Evolutionary conservation across 1,284 basidiomycete genomes (phyloP).

Genomic region (Amylostereum areolatum): DNA sequence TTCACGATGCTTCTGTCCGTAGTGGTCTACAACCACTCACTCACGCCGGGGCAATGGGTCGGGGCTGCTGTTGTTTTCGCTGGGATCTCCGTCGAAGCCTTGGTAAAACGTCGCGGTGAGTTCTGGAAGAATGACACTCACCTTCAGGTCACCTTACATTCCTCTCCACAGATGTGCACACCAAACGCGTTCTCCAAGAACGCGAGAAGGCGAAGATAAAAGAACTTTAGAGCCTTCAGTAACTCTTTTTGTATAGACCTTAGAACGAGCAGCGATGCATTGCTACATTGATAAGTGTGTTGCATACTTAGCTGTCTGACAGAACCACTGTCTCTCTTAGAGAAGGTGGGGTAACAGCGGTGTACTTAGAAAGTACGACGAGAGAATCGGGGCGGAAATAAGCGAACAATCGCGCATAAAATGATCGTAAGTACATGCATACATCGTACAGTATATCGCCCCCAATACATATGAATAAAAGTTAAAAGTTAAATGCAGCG

Average conservation of each 20-base stretch:
- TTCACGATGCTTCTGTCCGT: constrained; percentile 98
- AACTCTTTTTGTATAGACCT: background rate
- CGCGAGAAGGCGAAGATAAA: constrained; percentile 80
- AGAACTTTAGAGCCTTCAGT: constrained; percentile 41
- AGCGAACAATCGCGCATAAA: no score
- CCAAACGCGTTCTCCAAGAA: constrained; percentile 72
- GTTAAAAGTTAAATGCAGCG: no score
- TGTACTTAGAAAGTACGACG: no score
- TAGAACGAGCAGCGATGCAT: no score
- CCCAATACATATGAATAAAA: no score
- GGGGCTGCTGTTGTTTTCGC: constrained; percentile 86
- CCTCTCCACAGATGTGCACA: constrained; percentile 57
- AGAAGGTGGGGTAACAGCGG: no score
- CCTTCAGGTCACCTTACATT: constrained; percentile 6
- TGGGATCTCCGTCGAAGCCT: constrained; percentile 91
- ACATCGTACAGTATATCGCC: no score
- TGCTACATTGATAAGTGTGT: no score
- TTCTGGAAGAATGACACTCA: constrained; percentile 1
- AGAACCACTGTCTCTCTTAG: no score
- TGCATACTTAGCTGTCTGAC: no score
- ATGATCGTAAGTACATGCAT: no score
- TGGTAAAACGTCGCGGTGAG: constrained; percentile 78
- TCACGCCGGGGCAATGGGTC: constrained; percentile 85
- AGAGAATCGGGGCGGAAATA: no score
- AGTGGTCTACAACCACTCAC: constrained; percentile 84